Evolutionary conservation across 2,329 filamentous ascomycete genomes (phyloP).

Genomic region (Colletotrichum kahawae): DNA sequence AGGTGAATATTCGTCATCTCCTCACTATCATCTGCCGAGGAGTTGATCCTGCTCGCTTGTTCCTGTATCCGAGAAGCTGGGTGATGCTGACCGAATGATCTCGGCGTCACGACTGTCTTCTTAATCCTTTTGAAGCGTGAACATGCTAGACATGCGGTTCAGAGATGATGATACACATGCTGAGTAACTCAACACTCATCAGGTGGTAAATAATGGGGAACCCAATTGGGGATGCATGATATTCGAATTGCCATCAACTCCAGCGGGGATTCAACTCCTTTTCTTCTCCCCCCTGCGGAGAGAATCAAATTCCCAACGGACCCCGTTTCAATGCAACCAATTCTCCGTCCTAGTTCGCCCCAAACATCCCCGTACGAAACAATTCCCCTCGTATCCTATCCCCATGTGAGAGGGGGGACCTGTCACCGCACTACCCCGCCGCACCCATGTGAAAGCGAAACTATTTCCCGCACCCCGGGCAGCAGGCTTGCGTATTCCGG

Average conservation of each 20-base stretch:
- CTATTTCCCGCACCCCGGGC: background rate
- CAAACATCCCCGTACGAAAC: background rate
- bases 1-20: background rate
- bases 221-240: background rate
- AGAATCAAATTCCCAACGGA: background rate
- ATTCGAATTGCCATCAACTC: background rate
- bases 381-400: background rate
- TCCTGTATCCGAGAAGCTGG: rapidly evolving
- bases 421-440: background rate
- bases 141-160: rapidly evolving
- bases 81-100: background rate
- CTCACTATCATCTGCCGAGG: rapidly evolving
- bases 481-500: background rate
- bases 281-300: background rate
- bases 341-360: background rate
- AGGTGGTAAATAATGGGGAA: background rate
- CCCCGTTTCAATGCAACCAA: background rate
- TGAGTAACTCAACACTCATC: background rate
- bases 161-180: background rate
- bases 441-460: background rate
- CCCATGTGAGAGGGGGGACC: background rate
- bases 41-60: background rate
- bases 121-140: background rate
- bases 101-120: background rate
- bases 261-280: background rate